Base-by-base conservation (phyloP, 2,329 filamentous ascomycete species). In the Apiospora pterosperma region DNA sequence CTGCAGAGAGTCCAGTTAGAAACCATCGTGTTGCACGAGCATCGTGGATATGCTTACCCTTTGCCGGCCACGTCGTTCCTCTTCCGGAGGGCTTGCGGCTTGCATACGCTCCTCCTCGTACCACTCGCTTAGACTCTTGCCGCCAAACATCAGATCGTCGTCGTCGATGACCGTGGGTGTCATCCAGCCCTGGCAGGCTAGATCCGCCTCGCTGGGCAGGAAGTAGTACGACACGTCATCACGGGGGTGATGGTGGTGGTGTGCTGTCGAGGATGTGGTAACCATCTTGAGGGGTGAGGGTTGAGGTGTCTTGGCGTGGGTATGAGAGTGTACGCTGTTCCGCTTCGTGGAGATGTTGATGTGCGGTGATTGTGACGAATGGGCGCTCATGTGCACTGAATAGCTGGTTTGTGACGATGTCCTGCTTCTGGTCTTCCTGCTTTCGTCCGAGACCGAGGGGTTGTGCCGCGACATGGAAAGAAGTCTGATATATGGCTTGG, bases 131-230 rank as follows among this genome's bases (percentile, higher is more conserved):
- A 88, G 74, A 42, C 84, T 80, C 80, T 88, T 88, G 70, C 85
- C 85, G 64, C 85, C 84, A 69, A 88, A 88, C 73, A 81, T 87
- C 41, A 88, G 78, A 68, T 88, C 85, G 64, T 87, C 85, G 71
- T 88, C 85, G 64, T 88, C 85, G 69, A 88, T 88, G 66, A 85
- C 78, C 60, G 83, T 87, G 38, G 83, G 81, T 63, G 82, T 79
- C 67, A 85, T 80, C 85, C 84, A 87, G 58, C 72, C 73, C 39
- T 71, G 69, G n/a, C 70, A 68, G 34, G 69, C 55, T 41, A 62
- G 28, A 34, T 74, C 70, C 14, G 66, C 65, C 28, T 70, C 66
- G 42, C 72, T 70, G 11, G 73, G 70, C 5, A 71, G 67, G 66
- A 71, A 75, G 68, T 74, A 76, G 61, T 74, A 74, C 21, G 64